phyloP scores from a whole-genome alignment of 2,329 filamentous ascomycete genomes.

The Alternaria triticimaculans region DNA sequence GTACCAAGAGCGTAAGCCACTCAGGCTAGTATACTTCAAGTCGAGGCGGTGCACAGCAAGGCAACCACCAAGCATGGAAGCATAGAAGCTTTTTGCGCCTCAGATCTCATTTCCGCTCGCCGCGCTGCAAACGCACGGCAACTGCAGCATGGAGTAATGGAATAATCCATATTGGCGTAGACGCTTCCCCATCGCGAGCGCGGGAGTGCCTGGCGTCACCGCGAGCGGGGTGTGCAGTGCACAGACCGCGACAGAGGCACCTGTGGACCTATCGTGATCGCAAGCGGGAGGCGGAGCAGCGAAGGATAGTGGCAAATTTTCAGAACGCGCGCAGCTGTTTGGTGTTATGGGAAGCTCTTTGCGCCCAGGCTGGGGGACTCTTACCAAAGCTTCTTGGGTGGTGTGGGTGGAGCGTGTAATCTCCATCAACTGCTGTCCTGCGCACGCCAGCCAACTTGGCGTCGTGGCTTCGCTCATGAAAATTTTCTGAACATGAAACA shows the following conservation, averaged over 20 bases:
- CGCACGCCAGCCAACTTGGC: neutral
- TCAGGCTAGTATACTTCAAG: neutral
- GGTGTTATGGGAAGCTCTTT: neutral
- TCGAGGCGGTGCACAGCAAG: constrained; percentile 1
- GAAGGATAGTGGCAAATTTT: neutral
- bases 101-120: neutral
- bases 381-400: neutral
- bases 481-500: neutral
- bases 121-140: neutral
- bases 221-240: neutral
- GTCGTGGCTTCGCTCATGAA: neutral
- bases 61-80: neutral
- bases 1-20: neutral
- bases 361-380: neutral
- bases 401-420: neutral
- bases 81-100: neutral
- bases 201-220: neutral
- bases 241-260: neutral
- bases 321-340: neutral
- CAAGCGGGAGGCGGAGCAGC: neutral
- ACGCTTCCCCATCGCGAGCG: neutral
- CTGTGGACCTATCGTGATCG: neutral
- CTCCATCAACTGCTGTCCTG: neutral
- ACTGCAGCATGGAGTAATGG: neutral
- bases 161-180: neutral